phyloP scores from a whole-genome alignment of 1,284 basidiomycete species.

The Butyriboletus appendiculatus region DNA sequence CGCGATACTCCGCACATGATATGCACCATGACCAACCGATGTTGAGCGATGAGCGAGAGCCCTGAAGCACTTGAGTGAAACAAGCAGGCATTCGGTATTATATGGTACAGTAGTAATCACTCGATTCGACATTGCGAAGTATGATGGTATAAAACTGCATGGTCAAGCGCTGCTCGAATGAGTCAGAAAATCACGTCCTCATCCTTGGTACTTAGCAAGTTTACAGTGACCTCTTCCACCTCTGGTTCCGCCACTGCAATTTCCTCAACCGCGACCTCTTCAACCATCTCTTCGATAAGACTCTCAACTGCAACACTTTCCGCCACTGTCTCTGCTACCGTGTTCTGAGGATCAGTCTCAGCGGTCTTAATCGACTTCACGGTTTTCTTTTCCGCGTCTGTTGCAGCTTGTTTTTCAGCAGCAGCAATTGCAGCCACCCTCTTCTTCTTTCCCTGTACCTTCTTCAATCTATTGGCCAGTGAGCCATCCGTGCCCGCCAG shows the following conservation, averaged over 20 bases:
- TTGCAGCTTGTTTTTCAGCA: slow-evolving; percentile 24
- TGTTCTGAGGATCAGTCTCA: slow-evolving; percentile 13
- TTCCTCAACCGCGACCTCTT: slow-evolving; percentile 9
- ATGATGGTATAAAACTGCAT: slow-evolving; percentile 15
- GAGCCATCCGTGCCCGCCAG: background rate
- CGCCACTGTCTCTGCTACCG: slow-evolving; percentile 36
- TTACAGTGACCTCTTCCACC: slow-evolving; percentile 39
- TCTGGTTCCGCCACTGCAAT: slow-evolving; percentile 4
- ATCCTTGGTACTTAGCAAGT: slow-evolving; percentile 85
- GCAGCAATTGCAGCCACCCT: slow-evolving; percentile 41
- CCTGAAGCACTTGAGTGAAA: slow-evolving; percentile 5
- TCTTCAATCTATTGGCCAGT: slow-evolving; percentile 68
- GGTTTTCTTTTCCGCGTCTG: slow-evolving; percentile 32
- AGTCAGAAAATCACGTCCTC: slow-evolving; percentile 87
- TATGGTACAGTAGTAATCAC: slow-evolving; percentile 16
- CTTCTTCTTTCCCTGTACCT: slow-evolving; percentile 98
- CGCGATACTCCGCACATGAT: slow-evolving; percentile 47
- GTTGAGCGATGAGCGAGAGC: background rate
- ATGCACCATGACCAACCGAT: slow-evolving; percentile 46
- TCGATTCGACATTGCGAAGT: slow-evolving; percentile 1
- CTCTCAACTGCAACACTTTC: slow-evolving; percentile 7
- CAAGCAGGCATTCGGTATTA: slow-evolving; percentile 4
- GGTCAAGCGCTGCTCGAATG: background rate
- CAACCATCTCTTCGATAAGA: slow-evolving; percentile 24
- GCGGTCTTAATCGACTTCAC: slow-evolving; percentile 21